Evolutionary conservation across 2,329 filamentous ascomycete genomes (phyloP).

Genomic region (Periconia sp.): DNA sequence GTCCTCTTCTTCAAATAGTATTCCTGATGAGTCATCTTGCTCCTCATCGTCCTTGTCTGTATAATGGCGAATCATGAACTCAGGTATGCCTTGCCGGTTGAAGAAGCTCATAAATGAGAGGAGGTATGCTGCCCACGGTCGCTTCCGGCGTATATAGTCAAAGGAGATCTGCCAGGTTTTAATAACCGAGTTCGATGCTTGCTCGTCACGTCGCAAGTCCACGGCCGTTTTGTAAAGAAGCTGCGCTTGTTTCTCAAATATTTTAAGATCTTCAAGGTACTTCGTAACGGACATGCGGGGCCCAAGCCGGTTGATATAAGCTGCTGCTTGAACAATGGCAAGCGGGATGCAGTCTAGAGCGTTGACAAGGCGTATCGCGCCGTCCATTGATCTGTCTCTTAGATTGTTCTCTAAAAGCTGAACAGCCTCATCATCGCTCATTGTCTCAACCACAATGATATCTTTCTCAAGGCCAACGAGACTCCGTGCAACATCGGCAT

Average conservation of each 20-base stretch:
- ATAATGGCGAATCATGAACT: too few relatives aligned
- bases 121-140: background rate
- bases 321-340: slow-evolving; percentile 23
- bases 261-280: background rate
- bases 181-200: slow-evolving; percentile 26
- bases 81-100: too few relatives aligned
- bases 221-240: background rate
- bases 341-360: slow-evolving; percentile 15
- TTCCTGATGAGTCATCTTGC: too few relatives aligned
- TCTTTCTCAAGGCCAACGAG: slow-evolving; percentile 3
- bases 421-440: slow-evolving; percentile 25
- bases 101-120: slow-evolving; percentile 1
- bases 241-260: background rate
- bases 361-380: background rate
- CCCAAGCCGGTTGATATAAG: slow-evolving; percentile 26
- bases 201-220: background rate
- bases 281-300: background rate
- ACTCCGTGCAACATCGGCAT: background rate
- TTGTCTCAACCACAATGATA: slow-evolving; percentile 25
- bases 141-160: background rate
- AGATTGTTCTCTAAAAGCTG: slow-evolving; percentile 27
- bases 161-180: slow-evolving; percentile 1
- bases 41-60: too few relatives aligned
- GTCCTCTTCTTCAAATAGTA: too few relatives aligned
- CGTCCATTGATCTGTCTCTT: slow-evolving; percentile 3